A percentile compares a stretch with the other conserved stretches of the same genome.
These are phyloP conservation scores for Ascodesmis nigricans DNA, from an alignment of 495 filamentous ascomycete genomes.

Conservation along the genomic window DNA sequence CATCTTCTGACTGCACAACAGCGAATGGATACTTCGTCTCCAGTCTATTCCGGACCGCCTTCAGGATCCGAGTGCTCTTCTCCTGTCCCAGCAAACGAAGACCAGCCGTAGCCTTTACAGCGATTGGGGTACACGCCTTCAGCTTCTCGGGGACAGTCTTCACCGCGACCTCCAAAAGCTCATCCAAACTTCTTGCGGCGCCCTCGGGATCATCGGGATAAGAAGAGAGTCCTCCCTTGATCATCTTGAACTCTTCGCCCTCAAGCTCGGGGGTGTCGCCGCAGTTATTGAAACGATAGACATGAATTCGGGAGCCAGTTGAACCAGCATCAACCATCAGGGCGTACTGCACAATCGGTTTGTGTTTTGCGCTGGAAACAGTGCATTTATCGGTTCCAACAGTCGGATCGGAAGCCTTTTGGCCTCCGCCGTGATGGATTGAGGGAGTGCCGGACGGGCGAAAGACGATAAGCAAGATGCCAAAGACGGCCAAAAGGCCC, in stretches of 20 bases:
- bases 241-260: constrained; percentile 75
- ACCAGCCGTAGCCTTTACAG: constrained; percentile 91
- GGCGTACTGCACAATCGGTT: constrained; percentile 89
- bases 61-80: constrained; percentile 58
- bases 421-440: constrained; percentile 20
- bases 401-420: constrained; percentile 35
- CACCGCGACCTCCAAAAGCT: constrained; percentile 67
- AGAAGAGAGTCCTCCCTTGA: constrained; percentile 61
- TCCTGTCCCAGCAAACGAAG: constrained; percentile 67
- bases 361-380: constrained; percentile 56
- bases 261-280: constrained; percentile 87
- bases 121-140: constrained; percentile 69
- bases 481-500: constrained; percentile 35
- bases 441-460: constrained; percentile 23
- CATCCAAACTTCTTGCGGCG: constrained; percentile 73
- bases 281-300: constrained; percentile 98
- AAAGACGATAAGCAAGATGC: constrained; percentile 39
- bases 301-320: constrained; percentile 92
- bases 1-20: constrained; percentile 63
- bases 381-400: constrained; percentile 50
- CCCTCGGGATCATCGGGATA: constrained; percentile 66
- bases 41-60: constrained; percentile 62
- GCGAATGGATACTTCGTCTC: constrained; percentile 86
- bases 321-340: constrained; percentile 97
- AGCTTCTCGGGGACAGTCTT: constrained; percentile 64